Evolutionary conservation across 768 basidiomycete species (phyloP).

Genomic region (Arthromyces matolae): DNA sequence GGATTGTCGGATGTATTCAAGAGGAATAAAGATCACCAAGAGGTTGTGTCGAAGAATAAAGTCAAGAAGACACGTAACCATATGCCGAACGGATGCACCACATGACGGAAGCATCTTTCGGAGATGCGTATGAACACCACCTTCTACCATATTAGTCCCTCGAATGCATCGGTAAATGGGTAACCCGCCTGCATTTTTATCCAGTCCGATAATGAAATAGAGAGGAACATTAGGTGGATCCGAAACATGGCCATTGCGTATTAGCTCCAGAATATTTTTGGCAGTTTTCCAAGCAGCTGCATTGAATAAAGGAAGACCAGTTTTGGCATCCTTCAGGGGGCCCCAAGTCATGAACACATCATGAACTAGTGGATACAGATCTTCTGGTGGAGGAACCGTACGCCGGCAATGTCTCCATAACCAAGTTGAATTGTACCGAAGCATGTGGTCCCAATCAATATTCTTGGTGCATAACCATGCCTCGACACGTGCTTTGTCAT

Average conservation of each 20-base stretch:
- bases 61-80: neutral
- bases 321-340: constrained; percentile 22
- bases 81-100: neutral
- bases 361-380: constrained; percentile 18
- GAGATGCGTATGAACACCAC: neutral
- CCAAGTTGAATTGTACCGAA: constrained; percentile 2
- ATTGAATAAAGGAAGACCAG: constrained; percentile 22
- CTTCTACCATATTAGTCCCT: neutral
- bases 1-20: neutral
- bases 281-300: constrained; percentile 20
- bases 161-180: too few species aligned
- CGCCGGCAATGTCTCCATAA: constrained; percentile 17
- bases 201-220: neutral
- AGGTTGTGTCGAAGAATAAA: constrained; percentile 1
- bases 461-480: neutral
- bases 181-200: neutral
- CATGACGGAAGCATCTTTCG: neutral
- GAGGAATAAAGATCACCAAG: neutral
- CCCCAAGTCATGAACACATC: too few species aligned
- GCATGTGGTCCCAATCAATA: neutral
- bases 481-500: constrained; percentile 11
- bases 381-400: constrained; percentile 23
- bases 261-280: too few species aligned
- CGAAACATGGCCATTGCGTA: neutral
- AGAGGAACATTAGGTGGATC: constrained; percentile 1